Percentiles rank a stretch among this genome's conserved stretches.
Conservation (phyloP, 1,139 yeast species). For the Eremothecium cymbalariae region DNA sequence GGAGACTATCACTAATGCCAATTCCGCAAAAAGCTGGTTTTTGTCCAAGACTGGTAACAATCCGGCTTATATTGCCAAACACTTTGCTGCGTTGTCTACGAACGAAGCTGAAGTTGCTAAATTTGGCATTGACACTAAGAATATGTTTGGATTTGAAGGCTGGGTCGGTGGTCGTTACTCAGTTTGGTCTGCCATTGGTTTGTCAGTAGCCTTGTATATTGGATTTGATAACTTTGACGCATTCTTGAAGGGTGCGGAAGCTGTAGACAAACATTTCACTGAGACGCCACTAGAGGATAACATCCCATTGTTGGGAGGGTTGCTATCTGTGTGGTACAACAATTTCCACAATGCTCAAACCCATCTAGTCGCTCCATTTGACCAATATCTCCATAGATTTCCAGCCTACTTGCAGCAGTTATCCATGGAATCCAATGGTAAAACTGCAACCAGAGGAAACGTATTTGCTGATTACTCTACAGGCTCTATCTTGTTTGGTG, state of each 20-base stretch:
- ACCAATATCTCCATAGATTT: constrained; percentile 97
- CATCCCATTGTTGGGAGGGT: constrained; percentile 89
- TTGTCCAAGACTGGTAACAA: constrained; percentile 57
- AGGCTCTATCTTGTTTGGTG: constrained; percentile 92
- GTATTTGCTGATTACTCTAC: constrained; percentile 90
- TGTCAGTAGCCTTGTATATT: constrained; percentile 88
- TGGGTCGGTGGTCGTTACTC: constrained; percentile 99
- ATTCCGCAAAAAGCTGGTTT: constrained; percentile 92
- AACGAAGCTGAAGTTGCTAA: constrained; percentile 83
- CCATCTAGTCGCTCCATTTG: constrained; percentile 95
- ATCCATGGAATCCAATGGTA: constrained; percentile 98
- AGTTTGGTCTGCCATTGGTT: constrained; percentile 97
- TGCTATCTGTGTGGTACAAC: constrained; percentile 94
- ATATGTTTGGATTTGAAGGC: constrained; percentile 96
- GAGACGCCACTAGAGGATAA: constrained; percentile 80
- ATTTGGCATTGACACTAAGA: constrained; percentile 93
- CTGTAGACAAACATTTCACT: constrained; percentile 84
- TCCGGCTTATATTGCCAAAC: constrained; percentile 75
- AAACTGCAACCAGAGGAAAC: constrained; percentile 88
- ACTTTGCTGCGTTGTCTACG: constrained; percentile 93
- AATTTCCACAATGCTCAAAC: constrained; percentile 97
- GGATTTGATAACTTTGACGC: constrained; percentile 89
- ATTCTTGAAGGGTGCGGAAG: constrained; percentile 95
- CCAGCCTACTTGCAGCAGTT: constrained; percentile 98
- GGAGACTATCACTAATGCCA: constrained; percentile 93